Evolutionary conservation across 2,329 filamentous ascomycete species (phyloP).

Genomic region (Fusarium multiceps): DNA sequence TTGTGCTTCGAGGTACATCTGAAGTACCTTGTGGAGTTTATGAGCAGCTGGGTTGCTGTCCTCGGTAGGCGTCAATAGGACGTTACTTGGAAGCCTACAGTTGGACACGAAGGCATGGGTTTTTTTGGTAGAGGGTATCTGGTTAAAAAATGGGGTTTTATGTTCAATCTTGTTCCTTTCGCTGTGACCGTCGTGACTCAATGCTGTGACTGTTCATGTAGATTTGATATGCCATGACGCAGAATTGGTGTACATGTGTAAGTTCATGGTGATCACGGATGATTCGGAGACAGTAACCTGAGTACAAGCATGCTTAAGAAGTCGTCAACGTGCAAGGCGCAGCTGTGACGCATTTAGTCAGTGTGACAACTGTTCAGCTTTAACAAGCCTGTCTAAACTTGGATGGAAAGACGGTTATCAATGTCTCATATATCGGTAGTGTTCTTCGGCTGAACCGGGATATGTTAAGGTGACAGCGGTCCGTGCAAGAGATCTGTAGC

Average conservation of each 20-base stretch:
- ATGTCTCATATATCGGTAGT: constrained; percentile 3
- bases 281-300: constrained; percentile 1
- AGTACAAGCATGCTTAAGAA: constrained; percentile 6
- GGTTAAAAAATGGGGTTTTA: constrained; percentile 37
- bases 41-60: constrained; percentile 42
- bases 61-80: constrained; percentile 28
- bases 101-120: constrained; percentile 41
- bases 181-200: background rate
- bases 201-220: background rate
- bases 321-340: background rate
- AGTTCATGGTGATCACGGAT: background rate
- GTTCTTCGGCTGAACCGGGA: constrained; percentile 7
- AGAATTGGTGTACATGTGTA: background rate
- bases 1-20: constrained; percentile 25
- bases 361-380: background rate
- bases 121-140: constrained; percentile 24
- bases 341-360: background rate
- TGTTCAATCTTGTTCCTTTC: constrained; percentile 19
- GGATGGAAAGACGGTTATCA: background rate
- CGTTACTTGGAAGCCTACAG: constrained; percentile 34
- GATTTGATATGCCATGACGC: background rate
- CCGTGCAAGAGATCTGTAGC: constrained; percentile 1
- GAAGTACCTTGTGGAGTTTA: constrained; percentile 33
- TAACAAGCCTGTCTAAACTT: background rate
- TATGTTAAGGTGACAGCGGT: background rate